Evolutionary conservation across 495 filamentous ascomycete genomes (phyloP).

Genomic region (Aspergillus nanangensis): DNA sequence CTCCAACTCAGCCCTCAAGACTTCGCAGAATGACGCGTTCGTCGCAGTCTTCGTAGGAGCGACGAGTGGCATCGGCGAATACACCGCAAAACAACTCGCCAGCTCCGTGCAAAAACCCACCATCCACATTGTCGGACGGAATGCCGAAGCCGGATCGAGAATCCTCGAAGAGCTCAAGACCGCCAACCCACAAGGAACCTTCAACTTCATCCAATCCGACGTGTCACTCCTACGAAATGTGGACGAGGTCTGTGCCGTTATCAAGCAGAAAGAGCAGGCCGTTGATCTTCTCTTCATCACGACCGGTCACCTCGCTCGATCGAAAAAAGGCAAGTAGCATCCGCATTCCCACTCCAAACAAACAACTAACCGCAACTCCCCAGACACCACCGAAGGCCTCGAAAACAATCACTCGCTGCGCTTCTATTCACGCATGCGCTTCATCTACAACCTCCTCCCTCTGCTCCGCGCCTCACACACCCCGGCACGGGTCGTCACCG

Average conservation of each 20-base stretch:
- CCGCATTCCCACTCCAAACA: neutral
- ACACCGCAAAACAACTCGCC: slow-evolving; percentile 50
- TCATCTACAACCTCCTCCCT: slow-evolving; percentile 60
- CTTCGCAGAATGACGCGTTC: slow-evolving; percentile 31
- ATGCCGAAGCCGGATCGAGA: slow-evolving; percentile 35
- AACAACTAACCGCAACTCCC: neutral
- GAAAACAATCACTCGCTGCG: slow-evolving; percentile 46
- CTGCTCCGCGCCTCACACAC: slow-evolving; percentile 39
- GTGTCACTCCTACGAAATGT: slow-evolving; percentile 53
- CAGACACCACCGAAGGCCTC: slow-evolving; percentile 57
- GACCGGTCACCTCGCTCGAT: slow-evolving; percentile 12
- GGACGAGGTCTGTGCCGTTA: slow-evolving; percentile 55
- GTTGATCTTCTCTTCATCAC: slow-evolving; percentile 59
- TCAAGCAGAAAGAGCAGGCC: slow-evolving; percentile 47
- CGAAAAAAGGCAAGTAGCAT: slow-evolving; percentile 9
- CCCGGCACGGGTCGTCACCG: slow-evolving; percentile 55
- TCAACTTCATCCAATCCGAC: slow-evolving; percentile 55
- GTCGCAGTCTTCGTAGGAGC: slow-evolving; percentile 58
- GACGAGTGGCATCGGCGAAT: slow-evolving; percentile 58
- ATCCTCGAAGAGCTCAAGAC: slow-evolving; percentile 30
- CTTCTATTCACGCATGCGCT: slow-evolving; percentile 62
- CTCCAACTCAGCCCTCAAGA: slow-evolving; percentile 11
- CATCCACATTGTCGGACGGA: slow-evolving; percentile 45
- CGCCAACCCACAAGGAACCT: slow-evolving; percentile 26
- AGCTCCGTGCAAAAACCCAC: slow-evolving; percentile 34